These are phyloP conservation scores for Leavenworthia alabamica DNA, from an alignment of 345 rosid species.

Conservation along the genomic window DNA sequence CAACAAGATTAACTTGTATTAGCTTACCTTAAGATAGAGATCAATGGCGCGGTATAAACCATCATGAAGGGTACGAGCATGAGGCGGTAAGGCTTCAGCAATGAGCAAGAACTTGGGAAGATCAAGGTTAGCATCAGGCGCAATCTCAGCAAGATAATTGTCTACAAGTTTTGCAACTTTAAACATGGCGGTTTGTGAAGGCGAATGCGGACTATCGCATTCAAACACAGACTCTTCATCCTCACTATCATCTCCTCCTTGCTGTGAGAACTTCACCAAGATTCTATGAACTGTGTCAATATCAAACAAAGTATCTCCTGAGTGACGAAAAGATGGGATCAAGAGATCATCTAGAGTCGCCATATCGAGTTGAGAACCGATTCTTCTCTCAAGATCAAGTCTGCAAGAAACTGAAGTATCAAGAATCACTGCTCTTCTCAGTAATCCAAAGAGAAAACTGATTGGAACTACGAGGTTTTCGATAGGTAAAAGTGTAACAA, in stretches of 20 bases:
- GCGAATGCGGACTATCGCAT: slow-evolving; percentile 69
- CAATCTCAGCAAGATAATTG: slow-evolving; percentile 88
- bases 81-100: slow-evolving; percentile 77
- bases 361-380: slow-evolving; percentile 80
- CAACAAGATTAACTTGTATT: background rate
- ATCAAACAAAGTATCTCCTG: slow-evolving; percentile 88
- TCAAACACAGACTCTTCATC: slow-evolving; percentile 84
- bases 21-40: slow-evolving; percentile 71
- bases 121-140: slow-evolving; percentile 91
- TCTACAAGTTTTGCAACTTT: slow-evolving; percentile 87
- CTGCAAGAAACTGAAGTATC: slow-evolving; percentile 68
- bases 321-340: slow-evolving; percentile 81
- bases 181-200: slow-evolving; percentile 71
- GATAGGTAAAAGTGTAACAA: slow-evolving; percentile 71
- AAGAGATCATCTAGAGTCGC: slow-evolving; percentile 87
- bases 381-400: slow-evolving; percentile 86
- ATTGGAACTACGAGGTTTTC: slow-evolving; percentile 89
- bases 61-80: slow-evolving; percentile 86
- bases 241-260: slow-evolving; percentile 80
- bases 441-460: slow-evolving; percentile 76
- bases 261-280: slow-evolving; percentile 89
- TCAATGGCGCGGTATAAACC: slow-evolving; percentile 88
- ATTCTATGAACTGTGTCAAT: slow-evolving; percentile 88
- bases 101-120: slow-evolving; percentile 78
- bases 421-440: slow-evolving; percentile 85